Conservation (phyloP, 768 basidiomycete species). For the Ramaria sp. region DNA sequence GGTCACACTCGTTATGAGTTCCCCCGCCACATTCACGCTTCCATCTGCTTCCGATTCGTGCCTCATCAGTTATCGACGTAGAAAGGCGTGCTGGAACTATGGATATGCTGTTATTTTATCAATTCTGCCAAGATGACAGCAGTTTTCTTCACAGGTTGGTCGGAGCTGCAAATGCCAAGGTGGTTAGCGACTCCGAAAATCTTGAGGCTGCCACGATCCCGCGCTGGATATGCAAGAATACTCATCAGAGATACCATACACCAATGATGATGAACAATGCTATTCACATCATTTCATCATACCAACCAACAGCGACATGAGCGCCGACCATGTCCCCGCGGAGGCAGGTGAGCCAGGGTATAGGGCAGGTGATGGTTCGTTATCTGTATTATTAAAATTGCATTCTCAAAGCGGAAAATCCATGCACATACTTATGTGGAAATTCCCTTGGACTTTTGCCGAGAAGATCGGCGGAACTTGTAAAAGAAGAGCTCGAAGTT, state of each 20-base stretch:
- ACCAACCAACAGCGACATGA: conserved; percentile 40
- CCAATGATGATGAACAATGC: conserved; percentile 25
- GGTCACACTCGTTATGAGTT: background rate
- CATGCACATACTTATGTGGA: conserved; percentile 83
- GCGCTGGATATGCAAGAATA: background rate
- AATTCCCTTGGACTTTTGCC: conserved; percentile 87
- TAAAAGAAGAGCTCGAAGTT: conserved; percentile 73
- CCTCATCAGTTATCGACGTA: background rate
- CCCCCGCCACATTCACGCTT: background rate
- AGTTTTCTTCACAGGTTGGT: background rate
- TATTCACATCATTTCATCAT: conserved; percentile 16
- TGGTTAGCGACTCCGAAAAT: background rate
- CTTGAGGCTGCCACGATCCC: background rate
- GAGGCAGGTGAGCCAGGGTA: conserved; percentile 9
- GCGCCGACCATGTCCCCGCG: conserved; percentile 24
- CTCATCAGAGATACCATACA: conserved; percentile 11
- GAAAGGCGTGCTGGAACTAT: background rate
- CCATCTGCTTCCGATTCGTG: background rate
- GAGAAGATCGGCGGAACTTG: conserved; percentile 56
- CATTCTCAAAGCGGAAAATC: conserved; percentile 29
- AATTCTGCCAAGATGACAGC: background rate
- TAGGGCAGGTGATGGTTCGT: background rate
- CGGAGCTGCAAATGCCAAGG: background rate
- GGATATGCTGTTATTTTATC: no score
- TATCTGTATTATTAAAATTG: background rate